A percentile compares a stretch with the other conserved stretches of the same genome.
Conservation (phyloP, 2,329 filamentous ascomycete genomes). For the Bipolaris cookei region DNA sequence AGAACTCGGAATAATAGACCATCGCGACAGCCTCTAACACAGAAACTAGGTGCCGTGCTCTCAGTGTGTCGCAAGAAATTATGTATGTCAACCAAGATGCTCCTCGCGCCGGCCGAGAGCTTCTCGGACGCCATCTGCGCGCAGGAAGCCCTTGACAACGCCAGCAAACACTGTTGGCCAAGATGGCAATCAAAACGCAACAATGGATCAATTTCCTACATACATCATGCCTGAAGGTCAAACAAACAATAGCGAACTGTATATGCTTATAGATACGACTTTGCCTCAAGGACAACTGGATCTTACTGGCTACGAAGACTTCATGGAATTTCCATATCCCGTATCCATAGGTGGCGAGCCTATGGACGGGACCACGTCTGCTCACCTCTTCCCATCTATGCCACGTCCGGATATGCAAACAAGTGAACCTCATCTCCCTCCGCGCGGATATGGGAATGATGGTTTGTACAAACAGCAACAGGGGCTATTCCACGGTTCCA, state of each 20-base stretch:
- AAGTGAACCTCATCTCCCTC: neutral
- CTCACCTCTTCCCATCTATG: neutral
- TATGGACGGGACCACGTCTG: neutral
- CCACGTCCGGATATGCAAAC: constrained; percentile 2
- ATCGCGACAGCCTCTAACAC: constrained; percentile 1
- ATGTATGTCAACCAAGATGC: constrained; percentile 9
- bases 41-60: constrained; percentile 11
- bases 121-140: constrained; percentile 4
- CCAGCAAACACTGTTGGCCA: neutral
- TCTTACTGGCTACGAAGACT: constrained; percentile 9
- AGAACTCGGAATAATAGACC: neutral
- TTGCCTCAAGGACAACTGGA: neutral
- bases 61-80: constrained; percentile 12
- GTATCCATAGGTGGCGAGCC: neutral
- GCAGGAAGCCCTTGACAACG: neutral
- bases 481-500: neutral
- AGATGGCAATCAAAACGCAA: neutral
- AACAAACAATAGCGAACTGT: neutral
- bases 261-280: neutral
- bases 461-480: constrained; percentile 3
- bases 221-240: constrained; percentile 1
- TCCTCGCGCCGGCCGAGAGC: constrained; percentile 10
- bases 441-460: neutral
- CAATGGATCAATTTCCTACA: constrained; percentile 7
- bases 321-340: constrained; percentile 8